Percentiles rank a stretch among this genome's conserved stretches.
These are phyloP conservation scores for Colletotrichum camelliae DNA, from an alignment of 2,329 filamentous ascomycete genomes.

Conservation along the genomic window DNA sequence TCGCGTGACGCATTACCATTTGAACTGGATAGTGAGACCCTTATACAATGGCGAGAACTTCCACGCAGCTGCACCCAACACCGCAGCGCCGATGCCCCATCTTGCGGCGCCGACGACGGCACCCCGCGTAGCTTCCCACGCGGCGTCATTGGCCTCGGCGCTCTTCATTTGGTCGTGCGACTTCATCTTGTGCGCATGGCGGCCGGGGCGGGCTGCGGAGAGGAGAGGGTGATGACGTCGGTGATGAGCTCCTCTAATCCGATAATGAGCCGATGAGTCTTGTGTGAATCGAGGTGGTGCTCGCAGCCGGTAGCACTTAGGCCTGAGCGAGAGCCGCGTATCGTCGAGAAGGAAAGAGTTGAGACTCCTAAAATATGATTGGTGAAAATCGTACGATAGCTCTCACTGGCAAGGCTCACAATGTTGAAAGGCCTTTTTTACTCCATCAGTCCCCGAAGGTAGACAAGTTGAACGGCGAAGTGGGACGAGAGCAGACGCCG, in stretches of 20 bases:
- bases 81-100: conserved; percentile 72
- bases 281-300: background rate
- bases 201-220: background rate
- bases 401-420: background rate
- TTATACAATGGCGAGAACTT: conserved; percentile 74
- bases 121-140: conserved; percentile 74
- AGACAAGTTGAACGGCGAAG: background rate
- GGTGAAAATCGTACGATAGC: conserved; percentile 15
- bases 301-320: background rate
- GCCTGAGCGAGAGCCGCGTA: background rate
- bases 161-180: conserved; percentile 64
- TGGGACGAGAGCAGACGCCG: conserved; percentile 19
- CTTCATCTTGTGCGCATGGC: conserved; percentile 40
- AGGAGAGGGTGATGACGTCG: conserved; percentile 8
- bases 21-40: conserved; percentile 76
- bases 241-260: background rate
- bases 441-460: conserved; percentile 17
- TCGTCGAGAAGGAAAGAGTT: background rate
- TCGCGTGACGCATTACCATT: conserved; percentile 62
- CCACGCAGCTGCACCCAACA: conserved; percentile 68
- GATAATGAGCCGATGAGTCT: background rate
- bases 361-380: background rate
- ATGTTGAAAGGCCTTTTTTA: background rate
- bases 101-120: conserved; percentile 71
- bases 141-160: conserved; percentile 71